Evolutionary conservation across 805 yeast species (phyloP).

Genomic region (Yamadazyma philogaea): DNA sequence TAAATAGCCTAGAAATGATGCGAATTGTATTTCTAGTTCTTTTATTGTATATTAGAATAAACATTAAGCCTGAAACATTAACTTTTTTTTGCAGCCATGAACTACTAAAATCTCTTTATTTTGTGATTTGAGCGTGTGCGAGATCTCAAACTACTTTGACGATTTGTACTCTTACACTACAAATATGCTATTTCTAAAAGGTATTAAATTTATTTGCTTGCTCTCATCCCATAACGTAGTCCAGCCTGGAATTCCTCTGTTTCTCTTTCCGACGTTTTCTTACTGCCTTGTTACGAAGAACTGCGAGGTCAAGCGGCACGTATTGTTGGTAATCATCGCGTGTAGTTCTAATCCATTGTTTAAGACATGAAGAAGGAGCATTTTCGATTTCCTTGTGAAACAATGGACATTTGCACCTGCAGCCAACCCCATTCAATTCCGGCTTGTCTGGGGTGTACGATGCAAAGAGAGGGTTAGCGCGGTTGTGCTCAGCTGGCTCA

Average conservation of each 20-base stretch:
- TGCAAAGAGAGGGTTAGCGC: slow-evolving; percentile 8
- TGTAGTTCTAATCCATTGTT: slow-evolving; percentile 46
- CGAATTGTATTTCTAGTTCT: slow-evolving; percentile 17
- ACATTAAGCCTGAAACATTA: slow-evolving; percentile 4
- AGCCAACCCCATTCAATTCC: slow-evolving; percentile 60
- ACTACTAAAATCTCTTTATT: neutral
- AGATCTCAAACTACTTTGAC: too few species aligned
- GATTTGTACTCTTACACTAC: too few species aligned
- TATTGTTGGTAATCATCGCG: slow-evolving; percentile 24
- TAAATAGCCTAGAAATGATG: slow-evolving; percentile 29
- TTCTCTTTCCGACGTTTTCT: neutral
- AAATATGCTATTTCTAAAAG: too few species aligned
- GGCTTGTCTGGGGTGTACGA: slow-evolving; percentile 31
- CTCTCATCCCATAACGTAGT: neutral
- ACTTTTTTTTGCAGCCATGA: neutral
- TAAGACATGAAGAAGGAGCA: slow-evolving; percentile 48
- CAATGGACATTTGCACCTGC: slow-evolving; percentile 78
- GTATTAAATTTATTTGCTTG: too few species aligned
- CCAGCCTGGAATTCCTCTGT: neutral
- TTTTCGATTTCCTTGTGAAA: slow-evolving; percentile 54
- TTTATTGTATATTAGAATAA: slow-evolving; percentile 26
- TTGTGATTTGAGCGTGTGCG: too few species aligned
- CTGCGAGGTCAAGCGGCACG: slow-evolving; percentile 22
- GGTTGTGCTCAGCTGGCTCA: slow-evolving; percentile 27
- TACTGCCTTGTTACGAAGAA: slow-evolving; percentile 22